phyloP scores from a whole-genome alignment of 257 asterid genomes.

The Prunella vulgaris region DNA sequence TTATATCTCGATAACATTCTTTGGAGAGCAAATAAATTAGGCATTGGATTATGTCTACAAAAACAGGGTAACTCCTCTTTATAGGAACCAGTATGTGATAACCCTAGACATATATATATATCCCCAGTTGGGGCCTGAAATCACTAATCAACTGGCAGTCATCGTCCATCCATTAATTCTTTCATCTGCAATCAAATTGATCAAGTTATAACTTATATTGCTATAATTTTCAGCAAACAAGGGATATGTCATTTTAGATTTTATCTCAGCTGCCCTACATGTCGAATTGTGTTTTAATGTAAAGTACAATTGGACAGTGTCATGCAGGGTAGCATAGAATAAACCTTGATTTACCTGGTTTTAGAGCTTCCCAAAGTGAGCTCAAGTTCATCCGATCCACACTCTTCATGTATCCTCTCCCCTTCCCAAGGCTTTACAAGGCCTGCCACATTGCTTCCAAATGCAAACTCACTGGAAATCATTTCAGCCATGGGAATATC shows the following conservation, averaged over 20 bases:
- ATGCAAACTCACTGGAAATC: conserved; percentile 62
- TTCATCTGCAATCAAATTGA: conserved; percentile 16
- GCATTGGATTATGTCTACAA: not conserved
- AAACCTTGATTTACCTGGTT: conserved; percentile 37
- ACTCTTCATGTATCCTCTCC: conserved; percentile 74
- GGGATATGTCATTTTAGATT: too few species aligned
- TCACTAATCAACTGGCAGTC: not conserved
- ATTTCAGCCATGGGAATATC: conserved; percentile 72
- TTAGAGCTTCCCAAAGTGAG: conserved; percentile 71
- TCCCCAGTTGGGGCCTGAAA: not conserved
- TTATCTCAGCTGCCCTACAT: too few species aligned
- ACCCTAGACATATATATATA: not conserved
- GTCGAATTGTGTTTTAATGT: too few species aligned
- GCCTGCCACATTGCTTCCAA: conserved; percentile 44
- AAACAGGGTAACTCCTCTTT: not conserved
- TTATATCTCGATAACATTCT: not conserved
- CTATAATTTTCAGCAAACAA: not conserved
- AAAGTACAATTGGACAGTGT: too few species aligned
- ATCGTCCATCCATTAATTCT: not conserved
- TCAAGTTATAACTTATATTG: not conserved
- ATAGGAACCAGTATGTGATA: not conserved
- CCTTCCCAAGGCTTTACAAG: conserved; percentile 90
- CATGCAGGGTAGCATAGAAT: too few species aligned
- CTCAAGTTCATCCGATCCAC: conserved; percentile 67
- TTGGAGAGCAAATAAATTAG: not conserved